Conservation (phyloP, 2,329 filamentous ascomycete genomes). For the Beauveria rudraprayagi region DNA sequence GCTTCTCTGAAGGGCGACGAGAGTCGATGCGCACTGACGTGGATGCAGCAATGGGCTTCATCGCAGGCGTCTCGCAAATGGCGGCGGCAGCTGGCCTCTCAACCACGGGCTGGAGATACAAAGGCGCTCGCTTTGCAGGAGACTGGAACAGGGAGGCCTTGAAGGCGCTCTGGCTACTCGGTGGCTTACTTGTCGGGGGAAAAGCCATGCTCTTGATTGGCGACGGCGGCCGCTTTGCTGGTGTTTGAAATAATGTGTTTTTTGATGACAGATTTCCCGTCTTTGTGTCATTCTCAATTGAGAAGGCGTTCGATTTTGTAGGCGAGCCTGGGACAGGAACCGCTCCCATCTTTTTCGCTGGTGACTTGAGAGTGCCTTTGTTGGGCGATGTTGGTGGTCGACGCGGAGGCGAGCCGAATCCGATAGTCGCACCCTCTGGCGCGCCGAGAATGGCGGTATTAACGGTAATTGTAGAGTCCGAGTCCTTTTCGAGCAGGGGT, state of each 20-base stretch:
- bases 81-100: slow-evolving; percentile 18
- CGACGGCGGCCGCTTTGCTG: slow-evolving; percentile 42
- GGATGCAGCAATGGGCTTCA: slow-evolving; percentile 28
- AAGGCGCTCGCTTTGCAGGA: slow-evolving; percentile 39
- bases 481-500: slow-evolving; percentile 9
- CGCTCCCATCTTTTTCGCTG: slow-evolving; percentile 37
- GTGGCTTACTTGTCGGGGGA: slow-evolving; percentile 19
- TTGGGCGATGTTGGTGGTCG: slow-evolving; percentile 43
- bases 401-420: slow-evolving; percentile 48
- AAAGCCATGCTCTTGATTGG: slow-evolving; percentile 32
- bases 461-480: slow-evolving; percentile 20
- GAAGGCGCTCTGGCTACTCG: slow-evolving; percentile 30
- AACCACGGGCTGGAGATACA: slow-evolving; percentile 25
- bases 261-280: slow-evolving; percentile 24
- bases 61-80: slow-evolving; percentile 24
- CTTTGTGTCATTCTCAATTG: slow-evolving; percentile 8
- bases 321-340: slow-evolving; percentile 26
- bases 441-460: slow-evolving; percentile 24
- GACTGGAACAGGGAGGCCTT: slow-evolving; percentile 44
- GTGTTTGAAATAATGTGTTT: slow-evolving; percentile 36
- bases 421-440: slow-evolving; percentile 29
- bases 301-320: slow-evolving; percentile 18
- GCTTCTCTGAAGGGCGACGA: slow-evolving; percentile 27
- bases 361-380: slow-evolving; percentile 48
- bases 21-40: slow-evolving; percentile 21